Evolutionary conservation across 176 grass and related monocot genomes (phyloP).

Genomic region (Puya raimondii): DNA sequence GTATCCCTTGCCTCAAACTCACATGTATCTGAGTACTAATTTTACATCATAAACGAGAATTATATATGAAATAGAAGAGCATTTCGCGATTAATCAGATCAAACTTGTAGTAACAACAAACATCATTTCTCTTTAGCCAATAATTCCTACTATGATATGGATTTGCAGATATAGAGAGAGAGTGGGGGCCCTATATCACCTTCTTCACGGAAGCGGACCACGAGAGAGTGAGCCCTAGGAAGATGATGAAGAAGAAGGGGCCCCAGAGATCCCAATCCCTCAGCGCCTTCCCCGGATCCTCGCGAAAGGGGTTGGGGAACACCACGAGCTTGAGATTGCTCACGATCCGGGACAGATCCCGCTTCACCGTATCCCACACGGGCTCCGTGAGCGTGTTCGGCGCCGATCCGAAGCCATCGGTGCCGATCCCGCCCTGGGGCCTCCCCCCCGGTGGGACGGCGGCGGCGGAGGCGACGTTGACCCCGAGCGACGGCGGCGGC

Average conservation of each 20-base stretch:
- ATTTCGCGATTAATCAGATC: too few species aligned
- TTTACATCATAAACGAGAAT: too few species aligned
- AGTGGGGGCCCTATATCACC: constrained; percentile 25
- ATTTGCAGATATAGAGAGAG: neutral
- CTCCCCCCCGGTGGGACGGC: neutral
- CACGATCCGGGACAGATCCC: constrained; percentile 88
- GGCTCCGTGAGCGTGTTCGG: constrained; percentile 92
- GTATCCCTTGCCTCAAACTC: too few species aligned
- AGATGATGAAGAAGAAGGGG: constrained; percentile 98
- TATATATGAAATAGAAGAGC: too few species aligned
- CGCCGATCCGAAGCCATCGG: constrained; percentile 60
- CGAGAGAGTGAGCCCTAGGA: constrained; percentile 86
- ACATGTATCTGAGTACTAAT: too few species aligned
- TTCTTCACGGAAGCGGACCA: constrained; percentile 96
- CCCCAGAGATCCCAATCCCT: constrained; percentile 99
- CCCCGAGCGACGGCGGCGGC: constrained; percentile 4
- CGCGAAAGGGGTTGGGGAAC: constrained; percentile 92
- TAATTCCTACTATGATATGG: neutral
- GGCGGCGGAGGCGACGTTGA: constrained; percentile 23
- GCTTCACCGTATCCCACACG: constrained; percentile 96
- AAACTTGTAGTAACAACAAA: too few species aligned
- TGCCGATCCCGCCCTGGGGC: constrained; percentile 14
- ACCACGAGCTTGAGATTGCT: constrained; percentile 99
- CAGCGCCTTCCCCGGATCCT: constrained; percentile 94
- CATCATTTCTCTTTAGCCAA: too few species aligned